These are phyloP conservation scores for Volvox africanus DNA, from an alignment of 139 green algal species.

Conservation along the genomic window DNA sequence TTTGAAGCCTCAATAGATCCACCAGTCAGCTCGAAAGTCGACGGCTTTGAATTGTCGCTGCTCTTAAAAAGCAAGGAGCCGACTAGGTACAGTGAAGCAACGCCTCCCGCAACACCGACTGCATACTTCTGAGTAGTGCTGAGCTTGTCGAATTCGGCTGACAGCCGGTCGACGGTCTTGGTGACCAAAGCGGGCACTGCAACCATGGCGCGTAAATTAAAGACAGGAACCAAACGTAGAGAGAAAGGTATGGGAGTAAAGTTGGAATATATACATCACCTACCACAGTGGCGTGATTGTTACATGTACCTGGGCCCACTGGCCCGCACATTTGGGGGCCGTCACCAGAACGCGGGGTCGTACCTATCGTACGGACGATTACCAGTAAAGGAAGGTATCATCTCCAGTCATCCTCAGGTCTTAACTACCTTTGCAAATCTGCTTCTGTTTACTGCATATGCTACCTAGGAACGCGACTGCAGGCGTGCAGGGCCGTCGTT, in stretches of 20 bases:
- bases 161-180: constrained; percentile 6
- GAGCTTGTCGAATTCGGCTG: constrained; percentile 47
- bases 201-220: constrained; percentile 1
- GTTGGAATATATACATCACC: too few relatives aligned
- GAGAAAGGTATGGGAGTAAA: neutral
- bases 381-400: neutral
- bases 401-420: neutral
- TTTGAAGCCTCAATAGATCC: constrained; percentile 74
- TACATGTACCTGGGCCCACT: too few relatives aligned
- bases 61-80: neutral
- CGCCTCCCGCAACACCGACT: constrained; percentile 18
- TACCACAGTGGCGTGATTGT: neutral
- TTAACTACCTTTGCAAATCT: too few relatives aligned
- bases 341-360: constrained; percentile 3
- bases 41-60: constrained; percentile 56
- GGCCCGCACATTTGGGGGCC: neutral
- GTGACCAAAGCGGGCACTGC: neutral
- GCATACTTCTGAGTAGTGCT: constrained; percentile 45
- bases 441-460: too few relatives aligned
- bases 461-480: too few relatives aligned
- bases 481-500: too few relatives aligned
- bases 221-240: neutral
- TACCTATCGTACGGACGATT: neutral
- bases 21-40: constrained; percentile 76
- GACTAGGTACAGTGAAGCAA: constrained; percentile 35